Conservation (phyloP, 1,284 basidiomycete genomes). For the Cutaneotrichosporon sp. region DNA sequence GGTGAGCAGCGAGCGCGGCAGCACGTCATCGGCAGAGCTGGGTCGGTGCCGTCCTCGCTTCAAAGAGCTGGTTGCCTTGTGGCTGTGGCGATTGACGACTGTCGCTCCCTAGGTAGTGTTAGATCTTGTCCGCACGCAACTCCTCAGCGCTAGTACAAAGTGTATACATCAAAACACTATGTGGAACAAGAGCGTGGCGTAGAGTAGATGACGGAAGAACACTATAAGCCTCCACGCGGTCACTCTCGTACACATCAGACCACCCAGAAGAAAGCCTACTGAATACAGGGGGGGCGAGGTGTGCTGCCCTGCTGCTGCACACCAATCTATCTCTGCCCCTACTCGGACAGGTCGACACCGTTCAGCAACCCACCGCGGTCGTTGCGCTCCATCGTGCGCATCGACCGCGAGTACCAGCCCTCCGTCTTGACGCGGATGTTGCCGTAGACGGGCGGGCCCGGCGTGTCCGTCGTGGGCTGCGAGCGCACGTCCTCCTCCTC, state of each 20-base stretch:
- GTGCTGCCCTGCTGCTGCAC: not conserved
- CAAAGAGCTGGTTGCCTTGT: too few relatives aligned
- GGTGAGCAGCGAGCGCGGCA: too few relatives aligned
- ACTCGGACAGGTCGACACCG: conserved; percentile 25
- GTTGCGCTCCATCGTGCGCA: conserved; percentile 40
- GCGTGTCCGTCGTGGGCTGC: conserved; percentile 13
- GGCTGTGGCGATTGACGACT: too few relatives aligned
- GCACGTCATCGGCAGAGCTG: too few relatives aligned
- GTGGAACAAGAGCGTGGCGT: not conserved
- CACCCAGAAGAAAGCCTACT: not conserved
- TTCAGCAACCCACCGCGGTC: conserved; percentile 31
- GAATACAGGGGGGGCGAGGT: not conserved
- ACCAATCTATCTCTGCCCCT: not conserved
- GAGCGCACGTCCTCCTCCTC: conserved; percentile 10
- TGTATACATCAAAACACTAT: conserved; percentile 1
- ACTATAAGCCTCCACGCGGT: not conserved
- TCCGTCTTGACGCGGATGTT: conserved; percentile 42
- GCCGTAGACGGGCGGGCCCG: conserved; percentile 38
- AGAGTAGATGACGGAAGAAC: not conserved
- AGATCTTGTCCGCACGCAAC: too few relatives aligned
- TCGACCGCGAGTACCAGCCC: conserved; percentile 42
- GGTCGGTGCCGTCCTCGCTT: too few relatives aligned
- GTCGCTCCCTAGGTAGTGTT: too few relatives aligned
- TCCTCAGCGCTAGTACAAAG: not conserved
- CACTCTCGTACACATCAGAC: not conserved